Percentiles rank a stretch among this genome's conserved stretches.
Conservation (phyloP, 2,329 filamentous ascomycete genomes). For the Diplocarpon rosae region DNA sequence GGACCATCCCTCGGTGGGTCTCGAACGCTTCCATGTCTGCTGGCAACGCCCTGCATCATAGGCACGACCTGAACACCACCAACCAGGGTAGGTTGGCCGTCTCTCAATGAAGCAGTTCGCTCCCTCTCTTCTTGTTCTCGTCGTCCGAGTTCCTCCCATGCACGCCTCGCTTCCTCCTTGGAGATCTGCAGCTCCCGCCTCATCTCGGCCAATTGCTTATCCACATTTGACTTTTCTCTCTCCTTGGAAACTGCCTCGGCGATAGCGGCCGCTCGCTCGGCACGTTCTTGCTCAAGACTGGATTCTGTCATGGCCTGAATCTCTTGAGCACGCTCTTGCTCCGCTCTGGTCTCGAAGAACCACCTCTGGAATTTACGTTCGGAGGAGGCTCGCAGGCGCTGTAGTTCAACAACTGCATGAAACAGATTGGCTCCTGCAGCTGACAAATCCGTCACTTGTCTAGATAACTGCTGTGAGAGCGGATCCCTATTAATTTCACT, state of each 20-base stretch:
- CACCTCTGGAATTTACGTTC: constrained; percentile 97
- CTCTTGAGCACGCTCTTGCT: constrained; percentile 78
- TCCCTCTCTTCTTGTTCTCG: constrained; percentile 90
- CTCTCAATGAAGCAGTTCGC: constrained; percentile 71
- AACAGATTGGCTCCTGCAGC: constrained; percentile 95
- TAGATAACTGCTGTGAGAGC: constrained; percentile 74
- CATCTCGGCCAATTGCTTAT: constrained; percentile 80
- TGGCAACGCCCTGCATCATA: constrained; percentile 63
- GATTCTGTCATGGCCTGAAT: constrained; percentile 69
- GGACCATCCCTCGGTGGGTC: constrained; percentile 35
- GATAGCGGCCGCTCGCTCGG: constrained; percentile 55
- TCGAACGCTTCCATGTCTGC: constrained; percentile 36
- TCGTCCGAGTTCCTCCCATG: constrained; percentile 93
- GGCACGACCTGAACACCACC: constrained; percentile 93
- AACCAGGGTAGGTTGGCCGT: constrained; percentile 78
- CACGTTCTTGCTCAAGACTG: constrained; percentile 63
- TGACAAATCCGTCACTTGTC: constrained; percentile 94
- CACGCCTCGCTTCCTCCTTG: constrained; percentile 87
- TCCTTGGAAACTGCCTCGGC: constrained; percentile 55
- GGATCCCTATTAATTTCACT: constrained; percentile 75
- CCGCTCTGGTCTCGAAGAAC: constrained; percentile 90
- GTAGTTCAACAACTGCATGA: constrained; percentile 92
- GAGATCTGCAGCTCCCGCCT: constrained; percentile 87
- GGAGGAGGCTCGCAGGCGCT: constrained; percentile 84
- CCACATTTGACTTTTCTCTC: constrained; percentile 55